Percentiles rank a stretch among this genome's conserved stretches.
phyloP scores from a whole-genome alignment of 75 land plant genomes.

The Selaginella moellendorffii region DNA sequence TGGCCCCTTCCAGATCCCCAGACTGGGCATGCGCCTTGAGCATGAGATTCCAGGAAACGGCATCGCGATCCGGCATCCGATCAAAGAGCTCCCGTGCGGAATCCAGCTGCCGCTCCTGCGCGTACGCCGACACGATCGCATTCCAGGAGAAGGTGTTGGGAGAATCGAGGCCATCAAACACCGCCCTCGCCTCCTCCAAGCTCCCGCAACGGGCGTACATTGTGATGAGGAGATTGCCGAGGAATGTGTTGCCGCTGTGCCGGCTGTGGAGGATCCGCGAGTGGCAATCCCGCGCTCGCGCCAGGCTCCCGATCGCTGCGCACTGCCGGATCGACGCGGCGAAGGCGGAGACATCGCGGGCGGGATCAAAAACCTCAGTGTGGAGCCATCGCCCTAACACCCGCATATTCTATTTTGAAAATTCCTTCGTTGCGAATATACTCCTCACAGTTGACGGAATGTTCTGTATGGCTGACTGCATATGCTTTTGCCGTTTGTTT shows the following conservation, averaged over 20 bases:
- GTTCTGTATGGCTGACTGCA: too few species aligned
- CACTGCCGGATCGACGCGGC: background rate
- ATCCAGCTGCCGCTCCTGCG: background rate
- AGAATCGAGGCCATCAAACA: background rate
- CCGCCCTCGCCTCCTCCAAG: background rate
- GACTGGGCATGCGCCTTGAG: background rate
- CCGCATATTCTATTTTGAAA: too few species aligned
- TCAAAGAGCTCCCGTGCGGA: background rate
- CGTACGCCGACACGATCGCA: background rate
- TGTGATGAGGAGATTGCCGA: background rate
- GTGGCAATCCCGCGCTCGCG: background rate
- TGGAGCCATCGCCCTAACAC: too few species aligned
- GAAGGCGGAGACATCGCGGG: too few species aligned
- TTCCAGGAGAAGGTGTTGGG: background rate
- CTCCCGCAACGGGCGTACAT: background rate
- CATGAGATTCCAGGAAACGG: background rate
- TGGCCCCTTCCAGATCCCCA: background rate
- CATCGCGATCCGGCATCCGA: background rate
- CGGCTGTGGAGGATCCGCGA: background rate
- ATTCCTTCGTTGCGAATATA: too few species aligned
- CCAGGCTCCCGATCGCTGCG: background rate
- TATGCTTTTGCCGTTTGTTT: too few species aligned
- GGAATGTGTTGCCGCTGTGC: background rate
- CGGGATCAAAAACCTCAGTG: too few species aligned
- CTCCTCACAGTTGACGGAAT: too few species aligned